Evolutionary conservation across 768 basidiomycete genomes (phyloP).

Genomic region (Stropharia rugosoannulata): DNA sequence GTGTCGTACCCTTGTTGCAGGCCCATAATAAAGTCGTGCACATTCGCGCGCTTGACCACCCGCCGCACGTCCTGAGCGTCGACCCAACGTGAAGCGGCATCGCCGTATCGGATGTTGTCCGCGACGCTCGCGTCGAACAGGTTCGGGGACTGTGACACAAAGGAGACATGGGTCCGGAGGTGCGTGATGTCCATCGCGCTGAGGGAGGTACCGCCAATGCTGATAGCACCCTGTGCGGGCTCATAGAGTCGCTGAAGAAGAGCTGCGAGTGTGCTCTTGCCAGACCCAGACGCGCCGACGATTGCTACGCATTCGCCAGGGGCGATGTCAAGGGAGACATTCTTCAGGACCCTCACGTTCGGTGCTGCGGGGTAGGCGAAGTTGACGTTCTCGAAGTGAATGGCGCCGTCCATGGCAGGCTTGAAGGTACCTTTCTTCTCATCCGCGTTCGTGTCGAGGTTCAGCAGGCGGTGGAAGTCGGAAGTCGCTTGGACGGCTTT

Average conservation of each 20-base stretch:
- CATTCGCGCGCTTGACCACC: conserved; percentile 77
- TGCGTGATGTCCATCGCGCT: conserved; percentile 63
- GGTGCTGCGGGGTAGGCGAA: conserved; percentile 87
- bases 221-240: conserved; percentile 63
- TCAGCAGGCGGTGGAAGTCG: conserved; percentile 72
- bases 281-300: conserved; percentile 91
- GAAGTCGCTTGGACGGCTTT: conserved; percentile 82
- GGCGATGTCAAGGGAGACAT: conserved; percentile 62
- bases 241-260: conserved; percentile 90
- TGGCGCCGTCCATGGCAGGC: conserved; percentile 65
- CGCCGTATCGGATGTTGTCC: conserved; percentile 88
- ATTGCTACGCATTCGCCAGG: conserved; percentile 89
- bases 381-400: conserved; percentile 74
- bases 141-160: conserved; percentile 86
- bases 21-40: conserved; percentile 82
- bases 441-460: conserved; percentile 57
- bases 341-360: conserved; percentile 66
- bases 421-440: conserved; percentile 72
- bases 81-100: conserved; percentile 23
- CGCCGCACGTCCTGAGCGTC: conserved; percentile 56
- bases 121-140: conserved; percentile 86
- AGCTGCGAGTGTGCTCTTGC: conserved; percentile 89
- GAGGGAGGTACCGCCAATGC: conserved; percentile 54
- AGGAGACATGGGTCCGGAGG: conserved; percentile 81
- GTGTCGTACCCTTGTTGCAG: conserved; percentile 89